Percentiles rank a stretch among this genome's conserved stretches.
phyloP scores from a whole-genome alignment of 768 basidiomycete species.

The Mycena amicta region DNA sequence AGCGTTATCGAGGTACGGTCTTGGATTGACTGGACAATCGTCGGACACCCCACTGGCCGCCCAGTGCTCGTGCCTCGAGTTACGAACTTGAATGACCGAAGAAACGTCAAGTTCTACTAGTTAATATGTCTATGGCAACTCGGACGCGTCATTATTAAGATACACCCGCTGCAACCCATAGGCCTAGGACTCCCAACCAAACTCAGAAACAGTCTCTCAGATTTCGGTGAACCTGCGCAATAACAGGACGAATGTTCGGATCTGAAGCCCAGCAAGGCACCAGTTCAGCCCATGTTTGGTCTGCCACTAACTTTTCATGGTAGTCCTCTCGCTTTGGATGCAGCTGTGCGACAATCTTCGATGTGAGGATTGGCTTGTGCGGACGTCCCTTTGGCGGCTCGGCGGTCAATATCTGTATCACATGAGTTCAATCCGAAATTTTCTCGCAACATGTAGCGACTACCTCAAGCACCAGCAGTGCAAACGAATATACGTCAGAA shows the following conservation, averaged over 20 bases:
- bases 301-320: not conserved
- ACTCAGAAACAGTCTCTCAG: not conserved
- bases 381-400: constrained; percentile 8
- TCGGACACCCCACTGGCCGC: too few relatives aligned
- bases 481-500: constrained; percentile 25
- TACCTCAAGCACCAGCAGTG: constrained; percentile 20
- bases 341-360: not conserved
- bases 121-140: too few relatives aligned
- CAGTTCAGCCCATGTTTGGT: not conserved
- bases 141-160: too few relatives aligned
- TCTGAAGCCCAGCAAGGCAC: constrained; percentile 6
- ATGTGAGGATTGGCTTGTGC: not conserved
- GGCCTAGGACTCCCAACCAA: not conserved
- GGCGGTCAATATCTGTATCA: constrained; percentile 4
- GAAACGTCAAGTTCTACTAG: too few relatives aligned
- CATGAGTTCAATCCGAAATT: not conserved
- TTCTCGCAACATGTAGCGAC: not conserved
- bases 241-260: not conserved
- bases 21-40: too few relatives aligned
- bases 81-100: too few relatives aligned
- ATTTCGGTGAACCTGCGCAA: not conserved
- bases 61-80: too few relatives aligned
- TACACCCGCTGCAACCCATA: too few relatives aligned
- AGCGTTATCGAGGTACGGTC: too few relatives aligned
- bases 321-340: constrained; percentile 6